phyloP scores from a whole-genome alignment of 768 basidiomycete genomes.

The Hericium coralloides region DNA sequence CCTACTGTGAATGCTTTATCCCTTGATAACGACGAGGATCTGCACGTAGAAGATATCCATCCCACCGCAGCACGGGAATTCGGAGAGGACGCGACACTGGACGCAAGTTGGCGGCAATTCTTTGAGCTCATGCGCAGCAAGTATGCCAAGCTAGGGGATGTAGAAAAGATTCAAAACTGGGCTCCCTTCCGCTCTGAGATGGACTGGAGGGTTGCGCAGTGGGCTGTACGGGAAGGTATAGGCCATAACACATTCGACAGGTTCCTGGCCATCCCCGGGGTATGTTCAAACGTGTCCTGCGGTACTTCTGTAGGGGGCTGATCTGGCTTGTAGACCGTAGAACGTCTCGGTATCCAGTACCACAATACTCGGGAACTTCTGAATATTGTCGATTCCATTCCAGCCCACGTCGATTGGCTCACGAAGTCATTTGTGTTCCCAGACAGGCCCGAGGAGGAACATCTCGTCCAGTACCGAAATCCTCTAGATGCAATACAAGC shows the following conservation, averaged over 20 bases:
- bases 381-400: constrained; percentile 20
- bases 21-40: too few species aligned
- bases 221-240: too few species aligned
- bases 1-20: too few species aligned
- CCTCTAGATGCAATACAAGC: constrained; percentile 2
- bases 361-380: constrained; percentile 18
- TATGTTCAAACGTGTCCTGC: neutral
- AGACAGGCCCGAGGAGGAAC: constrained; percentile 24
- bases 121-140: too few species aligned
- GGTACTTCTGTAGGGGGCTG: neutral
- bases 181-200: too few species aligned
- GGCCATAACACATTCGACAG: neutral
- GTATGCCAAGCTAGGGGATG: too few species aligned
- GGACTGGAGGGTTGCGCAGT: too few species aligned
- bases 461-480: constrained; percentile 16
- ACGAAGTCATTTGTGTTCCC: constrained; percentile 15
- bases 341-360: constrained; percentile 14
- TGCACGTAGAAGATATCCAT: too few species aligned
- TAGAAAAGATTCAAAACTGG: too few species aligned
- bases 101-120: too few species aligned
- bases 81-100: too few species aligned
- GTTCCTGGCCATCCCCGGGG: neutral
- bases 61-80: too few species aligned
- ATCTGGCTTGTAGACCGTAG: neutral
- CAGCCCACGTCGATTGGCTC: constrained; percentile 20